phyloP scores from a whole-genome alignment of 495 filamentous ascomycete species.

The Hyaloscypha variabilis region DNA sequence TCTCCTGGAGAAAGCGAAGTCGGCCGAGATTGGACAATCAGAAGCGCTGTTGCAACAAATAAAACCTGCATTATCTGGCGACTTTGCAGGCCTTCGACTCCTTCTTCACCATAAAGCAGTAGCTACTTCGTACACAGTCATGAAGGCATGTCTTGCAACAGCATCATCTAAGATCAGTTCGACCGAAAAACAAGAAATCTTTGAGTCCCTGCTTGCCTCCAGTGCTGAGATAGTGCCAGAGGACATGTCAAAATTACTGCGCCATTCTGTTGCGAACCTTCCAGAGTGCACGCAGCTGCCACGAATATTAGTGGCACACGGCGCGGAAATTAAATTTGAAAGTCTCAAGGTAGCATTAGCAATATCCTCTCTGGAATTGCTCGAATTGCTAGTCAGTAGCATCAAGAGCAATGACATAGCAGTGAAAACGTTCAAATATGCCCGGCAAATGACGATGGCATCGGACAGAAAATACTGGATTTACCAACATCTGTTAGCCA shows the following conservation, averaged over 20 bases:
- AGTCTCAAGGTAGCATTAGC: constrained; percentile 5
- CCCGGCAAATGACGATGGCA: constrained; percentile 7
- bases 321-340: constrained; percentile 11
- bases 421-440: constrained; percentile 10
- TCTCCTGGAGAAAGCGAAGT: constrained; percentile 15
- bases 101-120: constrained; percentile 20
- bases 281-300: constrained; percentile 13
- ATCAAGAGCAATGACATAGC: constrained; percentile 5
- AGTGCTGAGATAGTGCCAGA: neutral
- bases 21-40: constrained; percentile 21
- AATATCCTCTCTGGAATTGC: constrained; percentile 9
- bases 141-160: constrained; percentile 12
- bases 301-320: constrained; percentile 10
- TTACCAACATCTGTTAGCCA: constrained; percentile 13
- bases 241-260: constrained; percentile 16
- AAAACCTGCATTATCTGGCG: constrained; percentile 14
- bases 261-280: neutral
- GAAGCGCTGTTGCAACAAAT: constrained; percentile 7
- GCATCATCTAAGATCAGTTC: constrained; percentile 7
- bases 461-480: constrained; percentile 16
- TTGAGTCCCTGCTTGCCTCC: neutral
- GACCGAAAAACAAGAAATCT: constrained; percentile 18
- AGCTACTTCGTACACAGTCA: constrained; percentile 11
- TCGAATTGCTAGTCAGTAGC: neutral
- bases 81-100: constrained; percentile 11